phyloP scores from a whole-genome alignment of 2,329 filamentous ascomycete species.

The Cyclaneusma minus region DNA sequence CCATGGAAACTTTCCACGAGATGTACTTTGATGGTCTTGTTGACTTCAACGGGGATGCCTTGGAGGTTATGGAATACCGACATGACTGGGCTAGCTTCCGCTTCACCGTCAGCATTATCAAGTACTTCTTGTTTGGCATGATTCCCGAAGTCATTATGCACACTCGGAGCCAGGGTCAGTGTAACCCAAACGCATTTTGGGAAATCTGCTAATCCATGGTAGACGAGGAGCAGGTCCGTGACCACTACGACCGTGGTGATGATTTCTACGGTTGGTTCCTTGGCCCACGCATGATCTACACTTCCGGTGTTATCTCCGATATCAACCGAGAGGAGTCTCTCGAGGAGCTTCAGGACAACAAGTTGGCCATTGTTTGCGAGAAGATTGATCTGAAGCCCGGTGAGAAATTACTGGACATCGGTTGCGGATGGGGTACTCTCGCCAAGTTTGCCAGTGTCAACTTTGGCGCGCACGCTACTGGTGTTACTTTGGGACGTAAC shows the following conservation, averaged over 20 bases:
- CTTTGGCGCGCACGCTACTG: conserved; percentile 70
- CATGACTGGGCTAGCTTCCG: conserved; percentile 95
- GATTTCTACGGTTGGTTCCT: conserved; percentile 99
- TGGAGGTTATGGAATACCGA: conserved; percentile 83
- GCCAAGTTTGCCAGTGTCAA: conserved; percentile 84
- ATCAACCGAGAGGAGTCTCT: conserved; percentile 76
- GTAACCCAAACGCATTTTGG: conserved; percentile 1
- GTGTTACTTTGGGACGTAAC: conserved; percentile 88
- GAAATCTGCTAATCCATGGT: conserved; percentile 14
- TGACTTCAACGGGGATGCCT: conserved; percentile 83
- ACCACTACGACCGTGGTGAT: conserved; percentile 94
- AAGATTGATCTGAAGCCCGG: conserved; percentile 76
- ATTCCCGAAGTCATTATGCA: conserved; percentile 87
- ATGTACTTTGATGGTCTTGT: conserved; percentile 95
- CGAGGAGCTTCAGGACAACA: conserved; percentile 96
- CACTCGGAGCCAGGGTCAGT: conserved; percentile 67
- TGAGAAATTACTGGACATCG: conserved; percentile 81
- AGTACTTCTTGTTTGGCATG: conserved; percentile 77
- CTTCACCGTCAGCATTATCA: conserved; percentile 75
- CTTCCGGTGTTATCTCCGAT: conserved; percentile 84
- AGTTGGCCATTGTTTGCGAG: conserved; percentile 86
- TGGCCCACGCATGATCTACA: conserved; percentile 97
- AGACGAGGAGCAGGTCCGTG: conserved; percentile 96
- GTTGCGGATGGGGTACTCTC: conserved; percentile 95
- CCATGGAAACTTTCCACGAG: conserved; percentile 89